Evolutionary conservation across 108 stramenopile genomes (phyloP), one percentile per base, ranked within the genome.

Genomic region (Conticribra guillardii): DNA sequence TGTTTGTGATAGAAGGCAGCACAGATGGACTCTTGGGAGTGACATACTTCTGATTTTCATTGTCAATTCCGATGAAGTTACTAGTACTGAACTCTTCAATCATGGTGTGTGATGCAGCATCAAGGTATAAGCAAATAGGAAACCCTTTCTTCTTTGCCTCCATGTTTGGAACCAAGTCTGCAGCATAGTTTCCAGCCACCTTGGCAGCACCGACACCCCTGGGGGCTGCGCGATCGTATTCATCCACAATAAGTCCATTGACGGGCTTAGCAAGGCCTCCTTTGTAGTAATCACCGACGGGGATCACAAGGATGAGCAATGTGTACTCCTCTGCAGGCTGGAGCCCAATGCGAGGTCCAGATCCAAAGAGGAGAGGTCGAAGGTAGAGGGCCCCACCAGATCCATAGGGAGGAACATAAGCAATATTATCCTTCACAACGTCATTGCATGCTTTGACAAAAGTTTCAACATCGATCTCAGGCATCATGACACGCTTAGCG

Each of bases 181-280:
- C 97, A 15, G 97, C 99, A 82, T 99, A 99, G 79, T 99, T 99
- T 1, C 99, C 99, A 4, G 99, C 99, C 5, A 97, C 95, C 86
- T 99, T 99, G 55, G 96, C 97, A 49, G 68, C 70, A 27, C 99
- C 99, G 2, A 99, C 99, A 46, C 99, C 99, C 56, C 78, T 81
- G 4, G 99, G 99, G 5, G 99, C 99, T 9, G 99, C 97, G 41
- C 99, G 92, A 84, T 99, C 99, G 60, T 83, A 99, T 32, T 97
- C 93, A 34, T 92, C 88, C 54, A 97, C 92, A 58, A 99, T 85
- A 28, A 98, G 67, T 27, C 92, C 97, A 56, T 91, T 65, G 1
- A 97, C 95, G 24, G 98, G 98, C 46, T 61, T 72, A 19, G 91
- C 73, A 22, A 96, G 64, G 18, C 98, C 99, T 49, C 96, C 99